phyloP scores from a whole-genome alignment of 805 yeast genomes.

The Geotrichum ghanense region DNA sequence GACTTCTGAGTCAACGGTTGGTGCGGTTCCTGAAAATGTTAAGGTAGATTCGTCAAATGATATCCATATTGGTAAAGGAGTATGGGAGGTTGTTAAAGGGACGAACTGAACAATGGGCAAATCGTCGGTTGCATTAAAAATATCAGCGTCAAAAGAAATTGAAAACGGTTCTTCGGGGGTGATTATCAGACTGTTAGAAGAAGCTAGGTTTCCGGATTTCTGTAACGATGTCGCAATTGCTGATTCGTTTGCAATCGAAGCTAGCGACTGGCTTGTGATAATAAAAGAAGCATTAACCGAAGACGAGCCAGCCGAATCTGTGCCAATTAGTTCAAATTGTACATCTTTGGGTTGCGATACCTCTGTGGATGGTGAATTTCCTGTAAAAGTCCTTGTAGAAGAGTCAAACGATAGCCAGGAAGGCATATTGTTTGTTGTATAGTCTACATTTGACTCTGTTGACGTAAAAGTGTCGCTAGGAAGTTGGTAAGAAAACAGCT shows the following conservation, averaged over 20 bases:
- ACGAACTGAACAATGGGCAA: slow-evolving; percentile 50
- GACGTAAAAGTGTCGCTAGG: slow-evolving; percentile 55
- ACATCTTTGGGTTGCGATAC: slow-evolving; percentile 31
- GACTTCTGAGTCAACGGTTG: slow-evolving; percentile 68
- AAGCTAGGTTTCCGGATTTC: slow-evolving; percentile 55
- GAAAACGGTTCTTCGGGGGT: slow-evolving; percentile 57
- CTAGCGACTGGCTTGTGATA: slow-evolving; percentile 37
- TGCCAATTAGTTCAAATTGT: slow-evolving; percentile 37
- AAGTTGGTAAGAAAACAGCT: slow-evolving; percentile 51
- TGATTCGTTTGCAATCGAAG: slow-evolving; percentile 44
- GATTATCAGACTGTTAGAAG: slow-evolving; percentile 60
- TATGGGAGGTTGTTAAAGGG: slow-evolving; percentile 69
- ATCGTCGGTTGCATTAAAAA: slow-evolving; percentile 6
- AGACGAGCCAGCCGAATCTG: slow-evolving; percentile 42
- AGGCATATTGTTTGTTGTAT: slow-evolving; percentile 53
- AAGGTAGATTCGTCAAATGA: slow-evolving; percentile 49
- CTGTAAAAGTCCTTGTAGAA: slow-evolving; percentile 47
- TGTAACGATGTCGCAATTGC: slow-evolving; percentile 41
- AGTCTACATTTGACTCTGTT: slow-evolving; percentile 32
- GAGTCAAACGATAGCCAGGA: slow-evolving; percentile 70
- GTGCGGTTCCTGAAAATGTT: slow-evolving; percentile 79
- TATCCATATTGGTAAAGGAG: slow-evolving; percentile 90
- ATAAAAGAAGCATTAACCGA: slow-evolving; percentile 45
- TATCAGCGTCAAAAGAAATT: slow-evolving; percentile 42
- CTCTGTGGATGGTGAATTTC: slow-evolving; percentile 36